A percentile compares a stretch with the other conserved stretches of the same genome.
Conservation (phyloP, 495 filamentous ascomycete genomes). For the Aspergillus hancockii region DNA sequence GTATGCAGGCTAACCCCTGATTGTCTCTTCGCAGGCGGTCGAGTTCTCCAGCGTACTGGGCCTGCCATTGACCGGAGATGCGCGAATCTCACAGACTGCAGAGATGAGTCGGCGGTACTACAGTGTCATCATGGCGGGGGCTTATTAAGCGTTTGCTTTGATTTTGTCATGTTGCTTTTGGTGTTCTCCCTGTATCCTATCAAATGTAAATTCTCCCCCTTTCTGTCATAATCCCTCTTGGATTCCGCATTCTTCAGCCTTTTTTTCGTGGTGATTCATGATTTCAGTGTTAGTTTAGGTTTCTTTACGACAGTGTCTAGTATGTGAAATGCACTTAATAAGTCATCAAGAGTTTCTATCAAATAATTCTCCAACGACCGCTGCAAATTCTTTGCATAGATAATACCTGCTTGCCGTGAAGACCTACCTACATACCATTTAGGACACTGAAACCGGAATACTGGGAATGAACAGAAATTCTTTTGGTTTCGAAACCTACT, state of each 20-base stretch:
- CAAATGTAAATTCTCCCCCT: slow-evolving; percentile 5
- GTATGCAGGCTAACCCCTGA: slow-evolving; percentile 11
- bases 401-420: not conserved
- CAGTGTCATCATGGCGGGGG: slow-evolving; percentile 51
- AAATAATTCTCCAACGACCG: not conserved
- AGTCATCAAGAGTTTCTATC: not conserved
- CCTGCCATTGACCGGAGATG: slow-evolving; percentile 72
- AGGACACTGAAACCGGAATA: too few species aligned
- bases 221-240: not conserved
- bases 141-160: slow-evolving; percentile 28
- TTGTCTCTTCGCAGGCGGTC: slow-evolving; percentile 30
- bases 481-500: too few species aligned
- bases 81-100: slow-evolving; percentile 64
- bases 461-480: too few species aligned
- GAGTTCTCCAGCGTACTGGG: slow-evolving; percentile 55
- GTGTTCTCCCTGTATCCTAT: slow-evolving; percentile 14
- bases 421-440: too few species aligned
- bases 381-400: too few species aligned
- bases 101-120: slow-evolving; percentile 73
- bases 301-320: slow-evolving; percentile 2
- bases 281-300: not conserved
- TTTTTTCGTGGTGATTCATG: slow-evolving; percentile 7
- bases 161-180: slow-evolving; percentile 13
- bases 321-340: slow-evolving; percentile 6
- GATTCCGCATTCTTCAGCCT: slow-evolving; percentile 3